A percentile compares a stretch with the other conserved stretches of the same genome.
phyloP scores from a whole-genome alignment of 495 filamentous ascomycete species.

The Paragyromitra xinjiangensis region DNA sequence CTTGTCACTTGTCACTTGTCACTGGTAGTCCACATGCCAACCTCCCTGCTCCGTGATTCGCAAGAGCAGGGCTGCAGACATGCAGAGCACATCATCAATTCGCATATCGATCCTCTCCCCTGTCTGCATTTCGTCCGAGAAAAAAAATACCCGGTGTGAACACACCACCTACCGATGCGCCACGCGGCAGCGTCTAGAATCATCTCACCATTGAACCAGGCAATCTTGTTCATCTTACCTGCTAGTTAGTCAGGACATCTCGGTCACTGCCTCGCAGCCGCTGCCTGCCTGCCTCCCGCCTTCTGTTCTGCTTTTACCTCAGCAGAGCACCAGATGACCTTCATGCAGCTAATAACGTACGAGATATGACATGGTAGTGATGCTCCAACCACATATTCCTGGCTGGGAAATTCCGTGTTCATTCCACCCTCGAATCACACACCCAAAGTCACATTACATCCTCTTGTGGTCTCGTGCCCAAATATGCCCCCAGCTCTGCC shows the following conservation, averaged over 20 bases:
- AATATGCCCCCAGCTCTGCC: not conserved
- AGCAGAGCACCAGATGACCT: conserved; percentile 38
- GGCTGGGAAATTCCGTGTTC: not conserved
- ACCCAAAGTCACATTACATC: not conserved
- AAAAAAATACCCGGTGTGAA: conserved; percentile 19
- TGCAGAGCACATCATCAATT: conserved; percentile 21
- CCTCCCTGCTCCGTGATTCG: not conserved
- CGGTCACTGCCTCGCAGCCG: not conserved
- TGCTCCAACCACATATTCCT: conserved; percentile 20
- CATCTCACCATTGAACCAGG: conserved; percentile 4
- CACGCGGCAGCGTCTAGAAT: conserved; percentile 47
- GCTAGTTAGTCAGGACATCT: conserved; percentile 23
- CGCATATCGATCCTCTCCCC: conserved; percentile 22
- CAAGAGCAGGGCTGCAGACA: not conserved
- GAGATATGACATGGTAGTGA: conserved; percentile 35
- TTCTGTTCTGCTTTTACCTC: not conserved
- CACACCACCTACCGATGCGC: conserved; percentile 27
- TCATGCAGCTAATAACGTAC: conserved; percentile 26
- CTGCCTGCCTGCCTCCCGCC: conserved; percentile 27
- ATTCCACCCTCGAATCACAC: conserved; percentile 1
- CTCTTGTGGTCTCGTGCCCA: not conserved
- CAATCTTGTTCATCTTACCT: conserved; percentile 8
- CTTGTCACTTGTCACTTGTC: not conserved
- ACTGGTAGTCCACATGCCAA: conserved; percentile 5
- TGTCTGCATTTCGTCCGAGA: conserved; percentile 26